Percentiles rank a stretch among this genome's conserved stretches.
Conservation (phyloP, 495 filamentous ascomycete genomes). For the Niebla homalea region DNA sequence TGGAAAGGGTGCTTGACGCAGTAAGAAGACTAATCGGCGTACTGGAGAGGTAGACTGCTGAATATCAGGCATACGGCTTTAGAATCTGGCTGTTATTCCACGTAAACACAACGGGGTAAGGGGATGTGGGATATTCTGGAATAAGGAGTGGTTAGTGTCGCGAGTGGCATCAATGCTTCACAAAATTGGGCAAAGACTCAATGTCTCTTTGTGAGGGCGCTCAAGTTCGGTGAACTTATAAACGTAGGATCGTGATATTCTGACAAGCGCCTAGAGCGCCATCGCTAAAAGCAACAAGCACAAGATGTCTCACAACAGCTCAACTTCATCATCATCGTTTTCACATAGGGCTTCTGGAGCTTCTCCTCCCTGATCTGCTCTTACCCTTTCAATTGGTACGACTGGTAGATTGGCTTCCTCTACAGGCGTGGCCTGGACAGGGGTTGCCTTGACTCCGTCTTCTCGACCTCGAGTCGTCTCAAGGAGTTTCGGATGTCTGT, state of each 20-base stretch:
- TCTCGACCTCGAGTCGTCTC: neutral
- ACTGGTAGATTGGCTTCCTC: slow-evolving; percentile 9
- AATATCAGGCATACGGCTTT: too few species aligned
- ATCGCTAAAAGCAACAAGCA: slow-evolving; percentile 6
- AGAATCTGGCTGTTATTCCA: too few species aligned
- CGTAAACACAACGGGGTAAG: too few species aligned
- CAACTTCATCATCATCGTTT: slow-evolving; percentile 51
- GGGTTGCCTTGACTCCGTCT: slow-evolving; percentile 12
- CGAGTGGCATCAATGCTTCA: too few species aligned
- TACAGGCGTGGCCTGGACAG: slow-evolving; percentile 6
- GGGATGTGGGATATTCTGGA: too few species aligned
- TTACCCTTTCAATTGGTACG: slow-evolving; percentile 7
- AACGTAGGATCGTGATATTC: too few species aligned
- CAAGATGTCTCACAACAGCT: slow-evolving; percentile 16
- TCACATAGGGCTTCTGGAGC: slow-evolving; percentile 50
- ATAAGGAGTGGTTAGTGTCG: too few species aligned
- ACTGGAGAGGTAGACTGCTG: too few species aligned
- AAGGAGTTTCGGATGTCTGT: too few species aligned
- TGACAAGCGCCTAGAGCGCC: neutral
- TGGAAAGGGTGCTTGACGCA: neutral
- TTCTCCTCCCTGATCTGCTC: neutral
- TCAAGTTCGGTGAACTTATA: too few species aligned
- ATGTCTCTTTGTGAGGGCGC: too few species aligned
- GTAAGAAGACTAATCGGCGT: neutral
- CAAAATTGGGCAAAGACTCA: too few species aligned